A percentile compares a stretch with the other conserved stretches of the same genome.
Conservation (phyloP, 345 rosid genomes). For the Microthlaspi erraticum region DNA sequence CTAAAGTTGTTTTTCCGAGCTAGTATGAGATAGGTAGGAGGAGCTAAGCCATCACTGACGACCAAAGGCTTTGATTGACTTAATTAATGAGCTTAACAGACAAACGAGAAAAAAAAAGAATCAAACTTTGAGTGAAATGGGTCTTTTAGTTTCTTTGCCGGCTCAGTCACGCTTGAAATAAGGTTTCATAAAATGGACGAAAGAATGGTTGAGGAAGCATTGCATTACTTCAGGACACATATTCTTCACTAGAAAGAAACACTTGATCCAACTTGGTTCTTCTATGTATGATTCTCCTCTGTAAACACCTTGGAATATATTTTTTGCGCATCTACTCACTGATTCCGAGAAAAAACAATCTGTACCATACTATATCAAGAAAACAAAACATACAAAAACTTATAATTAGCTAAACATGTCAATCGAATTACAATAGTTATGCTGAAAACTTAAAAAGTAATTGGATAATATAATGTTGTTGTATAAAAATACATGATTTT, state of each 20-base stretch:
- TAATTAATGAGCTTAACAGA: too few relatives aligned
- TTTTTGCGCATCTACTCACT: slow-evolving; percentile 7
- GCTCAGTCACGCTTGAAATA: neutral
- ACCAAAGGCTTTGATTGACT: too few relatives aligned
- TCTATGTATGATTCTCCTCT: slow-evolving; percentile 9
- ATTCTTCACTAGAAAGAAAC: neutral
- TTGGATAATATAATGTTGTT: neutral
- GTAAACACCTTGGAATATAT: neutral
- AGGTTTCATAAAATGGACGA: neutral
- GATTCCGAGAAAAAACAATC: neutral
- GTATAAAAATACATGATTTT: neutral
- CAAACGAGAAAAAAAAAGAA: too few relatives aligned
- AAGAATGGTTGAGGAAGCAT: neutral
- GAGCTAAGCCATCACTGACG: too few relatives aligned
- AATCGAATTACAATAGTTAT: neutral
- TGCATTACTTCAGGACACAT: slow-evolving; percentile 9
- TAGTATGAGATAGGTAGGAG: too few relatives aligned
- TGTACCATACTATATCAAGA: neutral
- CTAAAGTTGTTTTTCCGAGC: too few relatives aligned
- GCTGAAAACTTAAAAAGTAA: too few relatives aligned
- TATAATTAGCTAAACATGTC: neutral
- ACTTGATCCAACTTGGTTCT: slow-evolving; percentile 12
- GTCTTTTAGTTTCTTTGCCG: too few relatives aligned
- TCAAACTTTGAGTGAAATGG: too few relatives aligned
- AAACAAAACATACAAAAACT: neutral